phyloP scores from a whole-genome alignment of 2,329 filamentous ascomycete species.

The Metarhizium guizhouense region DNA sequence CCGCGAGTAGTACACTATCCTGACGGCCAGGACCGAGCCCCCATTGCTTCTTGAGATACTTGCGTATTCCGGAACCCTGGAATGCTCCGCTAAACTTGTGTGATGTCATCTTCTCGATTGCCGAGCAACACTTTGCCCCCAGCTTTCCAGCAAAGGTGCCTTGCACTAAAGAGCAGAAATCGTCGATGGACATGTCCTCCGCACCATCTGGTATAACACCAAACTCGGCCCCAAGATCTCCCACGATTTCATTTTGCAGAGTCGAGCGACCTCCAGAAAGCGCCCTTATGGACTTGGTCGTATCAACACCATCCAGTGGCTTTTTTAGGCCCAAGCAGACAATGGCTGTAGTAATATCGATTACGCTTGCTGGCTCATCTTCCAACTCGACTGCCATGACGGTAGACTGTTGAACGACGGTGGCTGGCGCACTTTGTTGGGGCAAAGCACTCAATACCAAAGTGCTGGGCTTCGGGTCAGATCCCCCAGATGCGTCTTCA shows the following conservation, averaged over 20 bases:
- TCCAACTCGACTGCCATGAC: no score
- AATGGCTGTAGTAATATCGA: background rate
- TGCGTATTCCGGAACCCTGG: background rate
- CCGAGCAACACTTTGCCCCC: no score
- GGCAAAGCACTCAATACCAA: no score
- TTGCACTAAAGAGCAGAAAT: background rate
- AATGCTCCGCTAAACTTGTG: background rate
- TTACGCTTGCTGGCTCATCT: no score
- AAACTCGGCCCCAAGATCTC: background rate
- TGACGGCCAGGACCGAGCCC: background rate
- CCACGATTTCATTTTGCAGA: background rate
- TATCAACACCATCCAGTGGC: background rate
- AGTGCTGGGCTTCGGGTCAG: no score
- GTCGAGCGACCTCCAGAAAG: background rate
- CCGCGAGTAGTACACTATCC: background rate
- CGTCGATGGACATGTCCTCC: background rate
- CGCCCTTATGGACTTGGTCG: background rate
- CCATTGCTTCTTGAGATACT: background rate
- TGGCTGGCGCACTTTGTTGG: no score
- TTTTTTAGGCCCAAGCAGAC: background rate
- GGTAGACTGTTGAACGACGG: no score
- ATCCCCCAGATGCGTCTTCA: no score
- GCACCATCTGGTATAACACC: background rate
- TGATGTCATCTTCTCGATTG: background rate
- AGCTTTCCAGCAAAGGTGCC: background rate